Evolutionary conservation across 2,329 filamentous ascomycete species (phyloP), one percentile per base, ranked within the genome.

Genomic region (Dactylellina drechsleri): DNA sequence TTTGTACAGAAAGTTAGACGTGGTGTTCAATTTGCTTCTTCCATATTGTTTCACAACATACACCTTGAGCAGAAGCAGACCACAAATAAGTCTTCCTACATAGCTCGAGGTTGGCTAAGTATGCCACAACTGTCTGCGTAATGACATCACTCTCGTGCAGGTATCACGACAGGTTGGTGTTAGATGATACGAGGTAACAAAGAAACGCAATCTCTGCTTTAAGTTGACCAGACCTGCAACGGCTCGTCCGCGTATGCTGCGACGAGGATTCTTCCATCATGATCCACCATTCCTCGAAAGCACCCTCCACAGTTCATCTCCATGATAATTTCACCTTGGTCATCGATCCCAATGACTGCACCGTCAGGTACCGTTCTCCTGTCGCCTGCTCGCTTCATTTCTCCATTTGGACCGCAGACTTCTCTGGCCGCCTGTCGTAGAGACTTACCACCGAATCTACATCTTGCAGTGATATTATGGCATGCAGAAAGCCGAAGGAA

Each of bases 281-380:
- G 86, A 76, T 91, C 87, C 18, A 91, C 83, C 86, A 90, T 94
- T 0, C 92, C 92, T 18, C 92, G 86, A 80, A 93, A 95, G 91
- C 97, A 93, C 0, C 93, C 93, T 3, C 89, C 91, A 78, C 91
- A 95, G 80, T 97, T 96, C 81, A 90, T 93, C 78, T 93, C 91
- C 81, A 89, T 90, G 15, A 93, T 83, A 4, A 96, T 85, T 13
- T 83, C 79, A 0, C 82, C 81, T 1, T 82, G 82, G 0, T 85
- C 80, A 4, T 93, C 90, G 53, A 93, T 91, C 0, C 92, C 93
- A 78, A 97, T 96, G 57, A 97, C 91, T 0, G 93, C 93, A 0
- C 92, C 93, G 80, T 91, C 87, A 0, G 0, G 85, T 85, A 91
- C 92, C 95, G 43, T 56, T n/a, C 59, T 76, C 49, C 92, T 85